Evolutionary conservation across 2,329 filamentous ascomycete genomes (phyloP).

Genomic region (Cladosporium sp.): DNA sequence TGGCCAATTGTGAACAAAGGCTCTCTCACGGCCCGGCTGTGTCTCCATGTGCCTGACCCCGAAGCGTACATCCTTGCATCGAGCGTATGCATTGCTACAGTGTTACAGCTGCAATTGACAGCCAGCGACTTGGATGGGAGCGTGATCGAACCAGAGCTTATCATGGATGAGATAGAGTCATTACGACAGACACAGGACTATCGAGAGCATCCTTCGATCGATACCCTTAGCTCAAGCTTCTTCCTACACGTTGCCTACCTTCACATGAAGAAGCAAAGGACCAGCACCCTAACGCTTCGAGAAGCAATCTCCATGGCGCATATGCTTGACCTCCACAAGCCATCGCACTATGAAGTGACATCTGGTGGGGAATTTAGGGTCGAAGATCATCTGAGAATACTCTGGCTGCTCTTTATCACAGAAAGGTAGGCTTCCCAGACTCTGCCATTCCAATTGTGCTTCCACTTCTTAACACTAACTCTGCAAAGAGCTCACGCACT

Average conservation of each 20-base stretch:
- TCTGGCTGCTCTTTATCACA: slow-evolving; percentile 26
- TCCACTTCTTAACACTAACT: background rate
- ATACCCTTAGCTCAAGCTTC: slow-evolving; percentile 19
- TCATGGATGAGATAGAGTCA: slow-evolving; percentile 22
- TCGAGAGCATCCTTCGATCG: slow-evolving; percentile 19
- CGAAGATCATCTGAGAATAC: slow-evolving; percentile 15
- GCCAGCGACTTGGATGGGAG: slow-evolving; percentile 5
- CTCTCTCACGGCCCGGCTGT: slow-evolving; percentile 1
- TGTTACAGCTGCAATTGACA: slow-evolving; percentile 23
- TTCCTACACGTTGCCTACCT: slow-evolving; percentile 24
- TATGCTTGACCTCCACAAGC: slow-evolving; percentile 21
- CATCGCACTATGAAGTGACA: slow-evolving; percentile 18
- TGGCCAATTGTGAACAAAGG: slow-evolving; percentile 23
- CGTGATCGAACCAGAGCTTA: background rate
- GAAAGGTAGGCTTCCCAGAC: slow-evolving; percentile 15
- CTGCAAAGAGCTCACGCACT: slow-evolving; percentile 19
- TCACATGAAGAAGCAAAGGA: slow-evolving; percentile 18
- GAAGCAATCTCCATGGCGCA: slow-evolving; percentile 24
- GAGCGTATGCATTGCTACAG: slow-evolving; percentile 23
- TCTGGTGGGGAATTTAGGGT: background rate
- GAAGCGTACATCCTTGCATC: slow-evolving; percentile 22
- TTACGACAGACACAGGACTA: slow-evolving; percentile 18
- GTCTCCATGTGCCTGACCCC: background rate
- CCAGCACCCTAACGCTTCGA: slow-evolving; percentile 22
- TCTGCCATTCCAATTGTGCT: background rate